These are phyloP conservation scores for Pistacia vera DNA, from an alignment of 345 rosid genomes.

Conservation along the genomic window DNA sequence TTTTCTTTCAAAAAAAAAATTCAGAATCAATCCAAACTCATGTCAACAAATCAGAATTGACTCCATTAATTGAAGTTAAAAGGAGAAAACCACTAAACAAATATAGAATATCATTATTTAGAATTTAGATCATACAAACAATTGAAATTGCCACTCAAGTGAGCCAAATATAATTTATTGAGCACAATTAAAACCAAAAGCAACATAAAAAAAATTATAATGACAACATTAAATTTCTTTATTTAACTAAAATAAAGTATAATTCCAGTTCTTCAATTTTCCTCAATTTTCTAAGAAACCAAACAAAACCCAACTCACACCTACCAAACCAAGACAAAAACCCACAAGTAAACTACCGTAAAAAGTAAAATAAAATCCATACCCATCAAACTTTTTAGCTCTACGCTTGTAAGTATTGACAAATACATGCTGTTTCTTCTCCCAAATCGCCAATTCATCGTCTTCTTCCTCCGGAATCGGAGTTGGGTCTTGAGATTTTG, in stretches of 20 bases:
- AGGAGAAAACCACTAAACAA: not conserved
- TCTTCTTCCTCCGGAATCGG: slow-evolving; percentile 22
- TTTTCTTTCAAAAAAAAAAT: no score
- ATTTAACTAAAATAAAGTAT: no score
- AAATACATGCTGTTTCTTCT: slow-evolving; percentile 32
- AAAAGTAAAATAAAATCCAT: not conserved
- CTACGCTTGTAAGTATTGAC: slow-evolving; percentile 58
- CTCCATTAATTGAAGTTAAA: not conserved
- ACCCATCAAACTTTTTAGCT: slow-evolving; percentile 42
- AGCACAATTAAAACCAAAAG: not conserved
- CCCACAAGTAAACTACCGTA: not conserved
- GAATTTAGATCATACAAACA: not conserved
- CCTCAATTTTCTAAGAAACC: slow-evolving; percentile 3
- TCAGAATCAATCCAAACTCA: not conserved
- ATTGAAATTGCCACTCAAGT: not conserved
- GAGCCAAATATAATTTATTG: not conserved
- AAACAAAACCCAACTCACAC: slow-evolving; percentile 2
- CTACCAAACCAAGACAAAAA: not conserved
- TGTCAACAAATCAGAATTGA: not conserved
- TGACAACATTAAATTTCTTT: not conserved
- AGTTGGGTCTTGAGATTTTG: slow-evolving; percentile 13
- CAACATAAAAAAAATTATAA: no score
- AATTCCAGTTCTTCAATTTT: not conserved
- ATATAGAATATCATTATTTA: not conserved
- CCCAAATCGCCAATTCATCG: slow-evolving; percentile 49